Conservation (phyloP, 2,329 filamentous ascomycete genomes). For the Aspergillus hortae region DNA sequence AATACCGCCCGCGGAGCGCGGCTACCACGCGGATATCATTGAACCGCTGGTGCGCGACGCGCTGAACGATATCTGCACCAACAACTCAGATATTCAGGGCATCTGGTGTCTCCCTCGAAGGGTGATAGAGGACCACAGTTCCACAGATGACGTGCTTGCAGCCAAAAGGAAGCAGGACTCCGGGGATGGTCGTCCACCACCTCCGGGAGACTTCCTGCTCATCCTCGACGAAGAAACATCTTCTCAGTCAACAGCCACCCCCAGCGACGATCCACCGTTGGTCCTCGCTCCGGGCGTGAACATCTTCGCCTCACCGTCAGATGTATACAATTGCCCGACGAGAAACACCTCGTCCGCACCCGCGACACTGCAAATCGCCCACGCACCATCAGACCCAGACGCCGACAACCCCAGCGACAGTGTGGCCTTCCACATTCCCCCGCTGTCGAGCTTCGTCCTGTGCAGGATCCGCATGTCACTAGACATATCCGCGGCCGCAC, state of each 20-base stretch:
- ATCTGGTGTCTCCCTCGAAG: slow-evolving; percentile 34
- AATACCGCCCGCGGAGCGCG: slow-evolving; percentile 31
- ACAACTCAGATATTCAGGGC: slow-evolving; percentile 5
- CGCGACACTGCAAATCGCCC: slow-evolving; percentile 3
- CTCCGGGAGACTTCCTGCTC: not conserved
- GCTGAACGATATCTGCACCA: slow-evolving; percentile 28
- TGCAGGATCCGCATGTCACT: slow-evolving; percentile 29
- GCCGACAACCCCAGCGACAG: not conserved
- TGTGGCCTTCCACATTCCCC: slow-evolving; percentile 43
- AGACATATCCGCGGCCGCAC: not conserved
- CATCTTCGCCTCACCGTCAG: slow-evolving; percentile 21
- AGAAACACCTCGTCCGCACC: slow-evolving; percentile 28
- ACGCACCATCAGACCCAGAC: not conserved
- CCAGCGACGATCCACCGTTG: slow-evolving; percentile 21
- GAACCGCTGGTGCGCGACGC: slow-evolving; percentile 37
- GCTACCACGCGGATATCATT: slow-evolving; percentile 26
- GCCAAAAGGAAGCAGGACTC: not conserved
- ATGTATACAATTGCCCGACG: slow-evolving; percentile 22
- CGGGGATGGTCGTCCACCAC: not conserved
- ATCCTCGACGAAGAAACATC: not conserved
- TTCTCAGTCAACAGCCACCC: not conserved
- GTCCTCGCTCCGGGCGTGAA: slow-evolving; percentile 33
- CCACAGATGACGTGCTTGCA: not conserved
- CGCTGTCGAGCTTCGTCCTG: slow-evolving; percentile 47
- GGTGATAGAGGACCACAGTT: slow-evolving; percentile 1